Percentiles rank a stretch among this genome's conserved stretches.
Evolutionary conservation across 768 basidiomycete genomes (phyloP).

Genomic region (Boletus reticuloceps): DNA sequence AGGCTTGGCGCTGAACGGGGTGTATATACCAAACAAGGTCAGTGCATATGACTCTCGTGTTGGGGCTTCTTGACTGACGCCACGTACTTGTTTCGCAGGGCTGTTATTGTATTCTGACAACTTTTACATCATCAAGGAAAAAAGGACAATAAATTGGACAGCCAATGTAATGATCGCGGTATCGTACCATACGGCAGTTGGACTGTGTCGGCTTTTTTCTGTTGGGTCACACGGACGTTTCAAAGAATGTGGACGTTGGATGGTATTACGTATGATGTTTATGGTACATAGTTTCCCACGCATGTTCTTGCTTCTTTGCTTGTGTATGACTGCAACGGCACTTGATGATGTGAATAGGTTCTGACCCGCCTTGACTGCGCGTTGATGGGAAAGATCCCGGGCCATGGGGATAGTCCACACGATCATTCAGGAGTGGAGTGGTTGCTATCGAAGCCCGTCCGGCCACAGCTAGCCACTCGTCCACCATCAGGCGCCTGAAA

Average conservation of each 20-base stretch:
- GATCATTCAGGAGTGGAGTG: neutral
- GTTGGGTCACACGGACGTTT: neutral
- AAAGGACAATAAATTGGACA: neutral
- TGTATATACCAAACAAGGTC: conserved; percentile 4
- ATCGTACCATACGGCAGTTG: conserved; percentile 1
- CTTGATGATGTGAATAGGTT: neutral
- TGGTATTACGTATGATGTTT: conserved; percentile 11
- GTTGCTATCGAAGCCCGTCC: too few species aligned
- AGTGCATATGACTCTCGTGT: neutral
- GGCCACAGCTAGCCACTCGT: too few species aligned
- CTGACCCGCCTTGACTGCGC: neutral
- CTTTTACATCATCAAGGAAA: neutral
- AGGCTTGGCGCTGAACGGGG: neutral
- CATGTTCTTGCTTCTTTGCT: neutral
- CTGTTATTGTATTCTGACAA: neutral
- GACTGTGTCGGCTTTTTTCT: neutral
- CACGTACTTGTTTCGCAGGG: neutral
- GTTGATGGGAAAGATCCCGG: neutral
- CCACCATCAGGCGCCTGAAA: neutral
- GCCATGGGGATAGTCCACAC: neutral
- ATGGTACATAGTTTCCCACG: neutral
- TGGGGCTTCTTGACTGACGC: neutral
- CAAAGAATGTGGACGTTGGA: neutral
- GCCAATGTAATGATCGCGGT: neutral
- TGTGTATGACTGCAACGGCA: neutral